A percentile compares a stretch with the other conserved stretches of the same genome.
Evolutionary conservation across 2,329 filamentous ascomycete species (phyloP).

Genomic region (Diaporthe aspalathi): DNA sequence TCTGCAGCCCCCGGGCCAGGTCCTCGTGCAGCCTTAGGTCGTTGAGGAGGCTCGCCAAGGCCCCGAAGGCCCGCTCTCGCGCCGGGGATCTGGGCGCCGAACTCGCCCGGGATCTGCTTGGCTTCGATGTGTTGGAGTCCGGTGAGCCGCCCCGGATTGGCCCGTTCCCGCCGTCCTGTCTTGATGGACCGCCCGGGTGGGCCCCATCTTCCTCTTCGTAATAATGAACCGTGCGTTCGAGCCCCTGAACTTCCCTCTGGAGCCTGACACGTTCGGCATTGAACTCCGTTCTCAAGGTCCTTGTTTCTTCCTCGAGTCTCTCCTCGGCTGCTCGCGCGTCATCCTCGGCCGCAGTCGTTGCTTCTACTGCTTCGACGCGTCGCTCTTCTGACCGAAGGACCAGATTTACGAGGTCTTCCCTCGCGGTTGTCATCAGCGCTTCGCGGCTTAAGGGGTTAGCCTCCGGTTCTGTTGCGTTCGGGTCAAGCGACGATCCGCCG

Average conservation of each 20-base stretch:
- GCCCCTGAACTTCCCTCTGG: no score
- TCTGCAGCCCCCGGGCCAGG: neutral
- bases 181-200: neutral
- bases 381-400: neutral
- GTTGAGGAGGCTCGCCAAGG: neutral
- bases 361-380: neutral
- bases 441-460: neutral
- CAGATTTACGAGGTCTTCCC: neutral
- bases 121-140: neutral
- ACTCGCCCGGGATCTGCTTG: neutral
- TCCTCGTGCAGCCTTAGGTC: neutral
- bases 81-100: neutral
- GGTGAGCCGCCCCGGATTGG: neutral
- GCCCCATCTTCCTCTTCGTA: no score
- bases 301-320: no score
- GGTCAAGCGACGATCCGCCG: neutral
- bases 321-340: neutral
- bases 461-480: constrained; percentile 1
- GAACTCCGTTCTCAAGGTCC: no score
- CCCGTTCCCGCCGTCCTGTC: neutral
- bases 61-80: neutral
- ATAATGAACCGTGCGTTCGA: neutral
- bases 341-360: neutral
- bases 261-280: neutral
- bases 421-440: neutral